A percentile compares a stretch with the other conserved stretches of the same genome.
These are phyloP conservation scores for Myrmaecium sp. DNA, from an alignment of 2,329 filamentous ascomycete genomes.

Conservation along the genomic window DNA sequence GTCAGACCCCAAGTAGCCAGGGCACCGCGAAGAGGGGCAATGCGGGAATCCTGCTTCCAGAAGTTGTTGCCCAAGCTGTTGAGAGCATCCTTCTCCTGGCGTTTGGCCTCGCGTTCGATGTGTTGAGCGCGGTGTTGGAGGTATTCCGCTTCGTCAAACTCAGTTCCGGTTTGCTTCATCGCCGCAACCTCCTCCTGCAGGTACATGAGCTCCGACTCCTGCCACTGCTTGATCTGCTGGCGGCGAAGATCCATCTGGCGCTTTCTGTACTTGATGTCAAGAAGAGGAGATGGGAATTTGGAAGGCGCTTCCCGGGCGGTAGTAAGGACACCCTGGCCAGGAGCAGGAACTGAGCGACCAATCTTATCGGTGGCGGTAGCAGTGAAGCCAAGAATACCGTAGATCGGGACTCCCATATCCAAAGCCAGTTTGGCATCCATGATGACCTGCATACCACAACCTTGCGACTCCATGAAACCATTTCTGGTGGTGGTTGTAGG, in stretches of 20 bases:
- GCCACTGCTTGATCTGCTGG: constrained; percentile 90
- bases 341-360: constrained; percentile 88
- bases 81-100: constrained; percentile 86
- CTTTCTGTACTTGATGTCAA: constrained; percentile 95
- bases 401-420: constrained; percentile 97
- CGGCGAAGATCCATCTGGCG: constrained; percentile 88
- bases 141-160: constrained; percentile 69
- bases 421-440: constrained; percentile 94
- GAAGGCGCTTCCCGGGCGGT: constrained; percentile 79
- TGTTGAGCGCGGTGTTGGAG: constrained; percentile 69
- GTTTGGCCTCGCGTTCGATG: constrained; percentile 70
- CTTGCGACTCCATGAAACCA: constrained; percentile 99
- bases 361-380: constrained; percentile 98
- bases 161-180: constrained; percentile 58
- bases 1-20: constrained; percentile 96
- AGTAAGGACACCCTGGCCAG: constrained; percentile 90
- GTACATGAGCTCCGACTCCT: constrained; percentile 85
- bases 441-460: constrained; percentile 93
- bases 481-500: constrained; percentile 92
- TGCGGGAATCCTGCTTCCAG: constrained; percentile 90
- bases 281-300: constrained; percentile 85
- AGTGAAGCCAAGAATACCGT: constrained; percentile 83
- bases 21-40: constrained; percentile 88
- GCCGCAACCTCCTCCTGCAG: constrained; percentile 83
- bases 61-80: constrained; percentile 94